These are phyloP conservation scores for Fraxinus sp. DNA, from an alignment of 305 asterid species.

Conservation along the genomic window DNA sequence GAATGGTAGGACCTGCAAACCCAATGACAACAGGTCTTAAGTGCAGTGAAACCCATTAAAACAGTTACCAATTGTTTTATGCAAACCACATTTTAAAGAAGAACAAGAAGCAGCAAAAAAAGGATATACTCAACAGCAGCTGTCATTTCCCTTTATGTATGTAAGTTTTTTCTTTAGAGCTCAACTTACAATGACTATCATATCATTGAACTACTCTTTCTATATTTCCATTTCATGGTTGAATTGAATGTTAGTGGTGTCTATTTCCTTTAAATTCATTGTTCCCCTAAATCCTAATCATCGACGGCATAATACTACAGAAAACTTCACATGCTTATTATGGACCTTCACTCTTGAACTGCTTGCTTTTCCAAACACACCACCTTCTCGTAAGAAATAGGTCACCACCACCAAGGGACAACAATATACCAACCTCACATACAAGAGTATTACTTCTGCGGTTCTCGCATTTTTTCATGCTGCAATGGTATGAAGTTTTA, in stretches of 20 bases:
- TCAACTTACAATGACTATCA: background rate
- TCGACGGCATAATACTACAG: background rate
- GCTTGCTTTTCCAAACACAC: background rate
- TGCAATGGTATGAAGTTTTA: background rate
- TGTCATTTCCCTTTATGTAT: background rate
- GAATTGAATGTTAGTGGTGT: background rate
- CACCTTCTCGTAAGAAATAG: background rate
- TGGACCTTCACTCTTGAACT: background rate
- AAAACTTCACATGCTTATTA: background rate
- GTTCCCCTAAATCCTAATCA: background rate
- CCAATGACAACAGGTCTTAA: conserved; percentile 21
- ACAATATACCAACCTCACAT: background rate
- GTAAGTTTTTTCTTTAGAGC: background rate
- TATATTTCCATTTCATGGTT: background rate
- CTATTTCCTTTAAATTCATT: background rate
- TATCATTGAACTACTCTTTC: background rate
- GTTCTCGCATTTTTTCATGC: background rate
- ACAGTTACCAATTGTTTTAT: background rate
- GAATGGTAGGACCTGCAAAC: conserved; percentile 92
- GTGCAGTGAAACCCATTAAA: background rate
- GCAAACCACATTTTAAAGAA: background rate
- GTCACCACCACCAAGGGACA: background rate
- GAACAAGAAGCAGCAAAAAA: background rate
- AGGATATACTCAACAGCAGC: background rate
- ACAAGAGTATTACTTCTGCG: background rate